Evolutionary conservation across 148 eudicot species (phyloP), one percentile per base, ranked within the genome.

Genomic region (Polygonum maritimum): DNA sequence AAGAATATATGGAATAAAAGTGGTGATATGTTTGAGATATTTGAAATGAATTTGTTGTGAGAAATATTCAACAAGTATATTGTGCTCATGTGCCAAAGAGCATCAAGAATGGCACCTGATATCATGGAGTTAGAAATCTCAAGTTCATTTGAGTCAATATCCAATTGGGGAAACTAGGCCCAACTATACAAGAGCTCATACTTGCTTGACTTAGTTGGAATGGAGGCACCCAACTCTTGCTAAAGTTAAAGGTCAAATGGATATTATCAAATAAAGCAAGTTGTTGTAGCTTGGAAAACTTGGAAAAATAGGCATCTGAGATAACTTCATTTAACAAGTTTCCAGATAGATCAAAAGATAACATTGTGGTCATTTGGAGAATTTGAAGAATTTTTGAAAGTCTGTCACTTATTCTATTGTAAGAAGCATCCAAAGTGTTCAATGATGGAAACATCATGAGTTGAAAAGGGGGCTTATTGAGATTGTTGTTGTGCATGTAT

Each of bases 111-210:
- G 5, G 31, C 16, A n/a, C 80, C 79, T 6, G 62, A 55, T 13
- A 83, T 38, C 14, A 11, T 15, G 14, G 74, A 76, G 40, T 76
- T 48, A 0, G 81, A 80, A 19, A 83, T 40, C 38, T 77, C 77
- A 35, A 82, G 35, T 7, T 65, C 4, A 3, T 48, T 73, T 57
- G 84, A 2, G 74, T 62, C 55, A 48, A 18, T 11, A 82, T 63
- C 84, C 84, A 82, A 12, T 55, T 19, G 5, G 62, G 62, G 1
- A 55, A 55, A 31, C 5, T 55, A n/a, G 62, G 62, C 2, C 31
- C 31, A 55, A 55, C 62, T 2, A 19, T 55, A 19, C 62, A 55
- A 55, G 62, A 55, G 0, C 31, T 19, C 1, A 55, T 5, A 0
- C 3, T 2, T 55, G 19, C 0, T 1, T 0, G 0, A 3, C 3